Evolutionary conservation across 2,329 filamentous ascomycete species (phyloP).

Genomic region (Colletotrichum australisinense): DNA sequence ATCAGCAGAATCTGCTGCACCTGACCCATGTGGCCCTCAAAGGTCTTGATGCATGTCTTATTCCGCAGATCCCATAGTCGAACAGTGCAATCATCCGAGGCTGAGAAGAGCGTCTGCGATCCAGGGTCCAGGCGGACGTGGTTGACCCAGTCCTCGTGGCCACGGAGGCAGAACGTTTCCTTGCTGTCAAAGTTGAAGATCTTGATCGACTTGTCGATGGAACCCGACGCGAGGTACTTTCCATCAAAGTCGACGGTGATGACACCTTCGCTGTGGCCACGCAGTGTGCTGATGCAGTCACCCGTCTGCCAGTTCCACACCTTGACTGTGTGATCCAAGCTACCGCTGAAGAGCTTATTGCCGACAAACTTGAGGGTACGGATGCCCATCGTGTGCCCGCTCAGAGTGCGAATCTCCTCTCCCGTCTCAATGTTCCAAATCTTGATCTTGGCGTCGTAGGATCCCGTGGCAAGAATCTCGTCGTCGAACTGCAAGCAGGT

Average conservation of each 20-base stretch:
- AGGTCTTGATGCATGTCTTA: conserved; percentile 77
- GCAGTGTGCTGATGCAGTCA: conserved; percentile 83
- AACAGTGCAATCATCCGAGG: conserved; percentile 92
- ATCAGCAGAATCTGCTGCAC: conserved; percentile 92
- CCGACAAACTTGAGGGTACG: conserved; percentile 94
- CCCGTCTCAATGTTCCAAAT: conserved; percentile 96
- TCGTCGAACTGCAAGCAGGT: conserved; percentile 76
- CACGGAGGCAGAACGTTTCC: conserved; percentile 81
- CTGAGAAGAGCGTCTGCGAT: conserved; percentile 89
- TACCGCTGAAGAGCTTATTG: conserved; percentile 89
- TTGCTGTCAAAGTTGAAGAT: conserved; percentile 93
- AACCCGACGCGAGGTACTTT: conserved; percentile 87
- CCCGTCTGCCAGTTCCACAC: conserved; percentile 98
- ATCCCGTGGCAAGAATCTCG: conserved; percentile 90
- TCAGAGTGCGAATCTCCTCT: conserved; percentile 84
- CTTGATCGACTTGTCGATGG: conserved; percentile 88
- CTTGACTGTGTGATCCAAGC: conserved; percentile 86
- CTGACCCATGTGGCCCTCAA: conserved; percentile 92
- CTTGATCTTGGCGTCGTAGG: conserved; percentile 94
- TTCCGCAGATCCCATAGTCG: conserved; percentile 95
- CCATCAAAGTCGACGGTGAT: conserved; percentile 89
- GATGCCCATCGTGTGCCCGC: conserved; percentile 85
- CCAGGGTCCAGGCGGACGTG: conserved; percentile 87
- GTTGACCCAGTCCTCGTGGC: conserved; percentile 96
- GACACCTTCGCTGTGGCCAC: conserved; percentile 83